Evolutionary conservation across 2,329 filamentous ascomycete species (phyloP), one percentile per base, ranked within the genome.

Genomic region (Epichloe scottii): DNA sequence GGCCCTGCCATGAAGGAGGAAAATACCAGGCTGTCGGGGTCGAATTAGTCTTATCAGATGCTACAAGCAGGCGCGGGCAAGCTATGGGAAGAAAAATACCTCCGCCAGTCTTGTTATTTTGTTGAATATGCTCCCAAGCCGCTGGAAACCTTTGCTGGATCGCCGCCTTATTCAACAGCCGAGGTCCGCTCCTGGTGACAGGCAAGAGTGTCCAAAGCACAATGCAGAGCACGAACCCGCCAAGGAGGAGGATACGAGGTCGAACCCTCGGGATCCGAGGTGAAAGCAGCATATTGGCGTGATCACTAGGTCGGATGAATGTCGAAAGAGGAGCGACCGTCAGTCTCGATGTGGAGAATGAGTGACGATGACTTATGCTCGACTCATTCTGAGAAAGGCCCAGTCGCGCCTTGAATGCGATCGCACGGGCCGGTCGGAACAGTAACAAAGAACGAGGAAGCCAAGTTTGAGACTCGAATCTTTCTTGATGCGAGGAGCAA

Each of bases 11-110:
- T 26, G 51, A 51, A 0, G 57, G 53, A 2, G 59, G 58, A 19
- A 60, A 55, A 41, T 54, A 58, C 59, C 59, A 60, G 5, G 59
- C 59, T 60, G 33, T 26, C 15, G 2, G 19, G 15, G 14, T 39
- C 21, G 33, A 15, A 30, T 46, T 41, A 53, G 51, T 8, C 15
- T 34, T 2, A 38, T 19, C 12, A 5, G 34, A 26, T 26, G 45
- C 51, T 47, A 11, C 23, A 17, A 33, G 12, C 15, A 35, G 42
- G 44, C 17, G 23, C 33, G 26, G 10, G 10, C 12, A 14, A 3
- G 14, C 6, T 19, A 30, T 15, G 26, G 21, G 26, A 42, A 50
- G 8, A 17, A n/a, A 38, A 51, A 46, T 49, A 59, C 58, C 57
- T 52, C 58, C 58, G 17, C 57, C 56, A 10, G 46, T 51, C 40